Conservation (phyloP, 108 stramenopile species). For the Asterionellopsis glacialis region DNA sequence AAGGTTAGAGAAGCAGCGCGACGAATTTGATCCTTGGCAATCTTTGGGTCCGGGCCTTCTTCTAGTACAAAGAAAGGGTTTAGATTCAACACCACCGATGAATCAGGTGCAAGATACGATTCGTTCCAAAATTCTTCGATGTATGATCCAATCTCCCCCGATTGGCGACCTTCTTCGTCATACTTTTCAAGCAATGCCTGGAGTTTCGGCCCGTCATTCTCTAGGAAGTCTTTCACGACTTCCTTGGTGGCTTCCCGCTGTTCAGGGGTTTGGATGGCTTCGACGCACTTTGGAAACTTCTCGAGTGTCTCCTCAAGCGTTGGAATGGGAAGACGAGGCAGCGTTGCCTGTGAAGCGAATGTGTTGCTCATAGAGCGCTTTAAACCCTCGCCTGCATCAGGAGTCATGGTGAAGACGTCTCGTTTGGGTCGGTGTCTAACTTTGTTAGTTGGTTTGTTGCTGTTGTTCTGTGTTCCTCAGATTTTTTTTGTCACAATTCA, state of each 20-base stretch:
- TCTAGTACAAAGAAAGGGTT: conserved; percentile 88
- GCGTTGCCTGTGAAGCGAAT: conserved; percentile 36
- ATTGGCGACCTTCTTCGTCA: conserved; percentile 39
- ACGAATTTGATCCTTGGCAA: conserved; percentile 51
- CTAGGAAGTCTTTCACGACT: conserved; percentile 27
- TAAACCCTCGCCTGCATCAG: too few relatives aligned
- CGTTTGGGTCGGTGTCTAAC: too few relatives aligned
- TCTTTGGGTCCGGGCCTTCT: conserved; percentile 79
- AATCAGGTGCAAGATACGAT: conserved; percentile 79
- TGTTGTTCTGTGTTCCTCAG: too few relatives aligned
- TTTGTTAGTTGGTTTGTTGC: too few relatives aligned
- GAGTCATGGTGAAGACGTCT: too few relatives aligned
- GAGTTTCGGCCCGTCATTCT: conserved; percentile 49
- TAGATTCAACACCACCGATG: conserved; percentile 74
- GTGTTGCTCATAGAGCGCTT: conserved; percentile 22
- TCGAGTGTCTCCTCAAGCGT: conserved; percentile 66
- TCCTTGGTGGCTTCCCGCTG: conserved; percentile 24
- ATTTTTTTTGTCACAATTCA: too few relatives aligned
- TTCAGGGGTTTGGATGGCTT: conserved; percentile 44
- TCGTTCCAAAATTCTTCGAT: conserved; percentile 90
- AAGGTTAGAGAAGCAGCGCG: conserved; percentile 74
- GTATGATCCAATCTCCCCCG: conserved; percentile 57
- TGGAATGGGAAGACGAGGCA: conserved; percentile 77
- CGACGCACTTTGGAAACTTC: conserved; percentile 42
- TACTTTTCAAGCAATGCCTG: conserved; percentile 72